Evolutionary conservation across 306 rosid species (phyloP).

Genomic region (Prunus dulcis): DNA sequence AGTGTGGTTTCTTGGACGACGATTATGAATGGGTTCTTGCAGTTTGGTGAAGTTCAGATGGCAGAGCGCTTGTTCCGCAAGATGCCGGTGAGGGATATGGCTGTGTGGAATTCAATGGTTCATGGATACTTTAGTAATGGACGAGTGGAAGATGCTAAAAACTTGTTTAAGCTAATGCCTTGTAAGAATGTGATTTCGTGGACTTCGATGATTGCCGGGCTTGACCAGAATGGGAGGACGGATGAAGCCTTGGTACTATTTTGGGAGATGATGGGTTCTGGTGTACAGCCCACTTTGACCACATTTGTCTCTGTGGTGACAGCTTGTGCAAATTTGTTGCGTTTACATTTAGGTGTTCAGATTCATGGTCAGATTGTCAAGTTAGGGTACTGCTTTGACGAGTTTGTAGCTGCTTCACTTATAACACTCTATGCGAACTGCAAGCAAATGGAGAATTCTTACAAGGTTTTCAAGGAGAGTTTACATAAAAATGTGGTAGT

Average conservation of each 20-base stretch:
- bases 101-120: conserved; percentile 81
- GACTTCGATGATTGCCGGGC: conserved; percentile 74
- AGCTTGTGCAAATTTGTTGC: conserved; percentile 50
- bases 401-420: conserved; percentile 62
- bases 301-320: conserved; percentile 63
- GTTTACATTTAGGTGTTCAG: conserved; percentile 48
- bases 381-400: conserved; percentile 52
- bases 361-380: conserved; percentile 55
- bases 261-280: conserved; percentile 46
- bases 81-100: conserved; percentile 66
- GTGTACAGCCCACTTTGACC: conserved; percentile 40
- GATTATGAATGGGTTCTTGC: conserved; percentile 49
- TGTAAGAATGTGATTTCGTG: conserved; percentile 60
- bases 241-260: conserved; percentile 57
- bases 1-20: conserved; percentile 79
- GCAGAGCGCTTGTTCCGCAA: conserved; percentile 56
- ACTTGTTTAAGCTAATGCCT: conserved; percentile 59
- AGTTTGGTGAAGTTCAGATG: conserved; percentile 47
- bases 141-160: conserved; percentile 56
- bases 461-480: conserved; percentile 39
- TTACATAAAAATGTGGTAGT: conserved; percentile 60
- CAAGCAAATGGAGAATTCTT: conserved; percentile 44
- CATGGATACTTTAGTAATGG: conserved; percentile 67
- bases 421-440: conserved; percentile 69
- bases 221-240: conserved; percentile 63